Evolutionary conservation across 306 rosid species (phyloP), one percentile per base, ranked within the genome.

Genomic region (Acacia acuminata): DNA sequence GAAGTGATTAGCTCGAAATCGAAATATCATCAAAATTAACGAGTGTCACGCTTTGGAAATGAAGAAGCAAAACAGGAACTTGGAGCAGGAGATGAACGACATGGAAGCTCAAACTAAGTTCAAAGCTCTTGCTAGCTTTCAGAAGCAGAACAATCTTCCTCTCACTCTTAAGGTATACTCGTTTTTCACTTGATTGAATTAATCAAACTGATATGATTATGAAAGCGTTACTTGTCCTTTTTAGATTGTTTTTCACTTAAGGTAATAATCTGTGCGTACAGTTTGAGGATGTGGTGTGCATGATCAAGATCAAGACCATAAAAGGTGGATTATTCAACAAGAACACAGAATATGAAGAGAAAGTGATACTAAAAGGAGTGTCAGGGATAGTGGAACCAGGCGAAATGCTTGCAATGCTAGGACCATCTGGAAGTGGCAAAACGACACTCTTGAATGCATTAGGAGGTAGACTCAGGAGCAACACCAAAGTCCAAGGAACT

Each of bases 391-490:
- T 90, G n/a, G 36, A 85, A 64, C 94, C 94, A 0, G 97, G 96
- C 8, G 97, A 94, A 71, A 84, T 94, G 77, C 76, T 94, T 24
- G 98, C 97, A 30, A 92, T 92, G 95, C 42, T 94, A 13, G 98
- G 98, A 24, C 98, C 98, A 20, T 94, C 98, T 0, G 98, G 98
- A 16, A 90, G 96, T 25, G 98, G 98, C 66, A 94, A 94, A 85
- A 94, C 98, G 13, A 92, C 98, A 3, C 87, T 94, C 0, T 78
- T 94, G 2, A 90, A 94, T 5, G 94, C 97, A 3, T 30, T 94
- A 7, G 97, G 97, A 3, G 94, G 97, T 2, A 83, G 97, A 10
- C 87, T 90, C 12, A 85, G 88, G 7, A 91, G 91, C 3, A 68
- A 25, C 43, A 3, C 8, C 34, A 43, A 42, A 0, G 87, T 92